These are phyloP conservation scores for Phytophthora pluvialis DNA, from an alignment of 352 stramenopile species.

Conservation along the genomic window DNA sequence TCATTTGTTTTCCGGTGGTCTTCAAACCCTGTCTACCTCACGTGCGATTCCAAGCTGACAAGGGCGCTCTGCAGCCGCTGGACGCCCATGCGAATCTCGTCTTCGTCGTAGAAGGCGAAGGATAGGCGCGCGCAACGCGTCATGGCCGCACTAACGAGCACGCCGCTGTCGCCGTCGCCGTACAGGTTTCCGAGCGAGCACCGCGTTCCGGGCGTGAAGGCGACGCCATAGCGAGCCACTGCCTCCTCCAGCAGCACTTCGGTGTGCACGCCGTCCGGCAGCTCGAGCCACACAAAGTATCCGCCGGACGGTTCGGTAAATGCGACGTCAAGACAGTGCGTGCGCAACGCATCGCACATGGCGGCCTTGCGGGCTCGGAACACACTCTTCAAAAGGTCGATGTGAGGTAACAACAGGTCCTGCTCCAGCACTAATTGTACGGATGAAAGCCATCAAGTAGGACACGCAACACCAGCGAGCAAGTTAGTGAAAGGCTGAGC, in stretches of 20 bases:
- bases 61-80: conserved; percentile 55
- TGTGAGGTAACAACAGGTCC: conserved; percentile 51
- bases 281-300: conserved; percentile 87
- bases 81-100: conserved; percentile 74
- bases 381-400: conserved; percentile 48
- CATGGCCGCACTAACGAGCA: conserved; percentile 36
- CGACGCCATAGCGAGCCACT: conserved; percentile 57
- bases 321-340: conserved; percentile 46
- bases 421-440: conserved; percentile 61
- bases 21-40: conserved; percentile 9
- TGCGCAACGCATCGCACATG: conserved; percentile 54
- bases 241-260: conserved; percentile 61
- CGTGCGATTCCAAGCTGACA: conserved; percentile 28
- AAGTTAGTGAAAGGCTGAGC: conserved; percentile 15
- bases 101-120: conserved; percentile 82
- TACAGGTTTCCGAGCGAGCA: conserved; percentile 51
- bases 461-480: conserved; percentile 7
- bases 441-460: conserved; percentile 30
- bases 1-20: conserved; percentile 24
- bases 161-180: conserved; percentile 26
- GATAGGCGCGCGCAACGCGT: conserved; percentile 65
- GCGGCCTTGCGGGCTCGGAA: conserved; percentile 51
- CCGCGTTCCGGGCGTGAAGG: conserved; percentile 77
- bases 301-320: conserved; percentile 76
- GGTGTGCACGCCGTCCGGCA: conserved; percentile 56